Conservation (phyloP, 495 filamentous ascomycete species). For the Cercophora samala region DNA sequence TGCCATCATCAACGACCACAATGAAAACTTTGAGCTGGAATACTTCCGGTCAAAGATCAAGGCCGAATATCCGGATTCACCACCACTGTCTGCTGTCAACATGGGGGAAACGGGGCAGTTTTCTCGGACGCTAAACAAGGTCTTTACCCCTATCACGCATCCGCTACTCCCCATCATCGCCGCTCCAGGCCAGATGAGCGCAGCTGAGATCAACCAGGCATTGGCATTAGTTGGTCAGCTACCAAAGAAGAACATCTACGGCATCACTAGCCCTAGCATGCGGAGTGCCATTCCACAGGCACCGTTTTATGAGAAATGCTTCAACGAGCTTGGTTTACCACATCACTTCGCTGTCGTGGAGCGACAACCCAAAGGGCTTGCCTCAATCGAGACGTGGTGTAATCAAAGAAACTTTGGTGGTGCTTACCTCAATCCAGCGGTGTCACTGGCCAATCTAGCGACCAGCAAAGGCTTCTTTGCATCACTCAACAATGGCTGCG, state of each 20-base stretch:
- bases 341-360: slow-evolving; percentile 76
- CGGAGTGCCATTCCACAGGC: slow-evolving; percentile 65
- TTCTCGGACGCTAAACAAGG: slow-evolving; percentile 72
- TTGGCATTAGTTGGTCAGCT: slow-evolving; percentile 75
- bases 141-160: slow-evolving; percentile 84
- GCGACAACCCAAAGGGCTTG: slow-evolving; percentile 58
- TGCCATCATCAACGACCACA: slow-evolving; percentile 68
- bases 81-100: slow-evolving; percentile 76
- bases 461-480: slow-evolving; percentile 41
- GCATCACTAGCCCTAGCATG: slow-evolving; percentile 62
- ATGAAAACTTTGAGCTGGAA: slow-evolving; percentile 83
- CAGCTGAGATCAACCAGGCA: slow-evolving; percentile 76
- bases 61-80: slow-evolving; percentile 57
- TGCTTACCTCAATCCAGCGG: slow-evolving; percentile 70
- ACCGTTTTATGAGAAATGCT: slow-evolving; percentile 82
- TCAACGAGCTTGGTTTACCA: slow-evolving; percentile 82
- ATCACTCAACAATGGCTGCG: slow-evolving; percentile 48
- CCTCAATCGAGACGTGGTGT: slow-evolving; percentile 59
- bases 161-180: slow-evolving; percentile 79
- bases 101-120: slow-evolving; percentile 82
- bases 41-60: slow-evolving; percentile 79
- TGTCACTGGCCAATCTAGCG: slow-evolving; percentile 46
- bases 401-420: slow-evolving; percentile 71
- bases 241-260: slow-evolving; percentile 74
- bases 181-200: slow-evolving; percentile 77